Conservation (phyloP, 164 flowering plant species). For the Echeveria elegans region DNA sequence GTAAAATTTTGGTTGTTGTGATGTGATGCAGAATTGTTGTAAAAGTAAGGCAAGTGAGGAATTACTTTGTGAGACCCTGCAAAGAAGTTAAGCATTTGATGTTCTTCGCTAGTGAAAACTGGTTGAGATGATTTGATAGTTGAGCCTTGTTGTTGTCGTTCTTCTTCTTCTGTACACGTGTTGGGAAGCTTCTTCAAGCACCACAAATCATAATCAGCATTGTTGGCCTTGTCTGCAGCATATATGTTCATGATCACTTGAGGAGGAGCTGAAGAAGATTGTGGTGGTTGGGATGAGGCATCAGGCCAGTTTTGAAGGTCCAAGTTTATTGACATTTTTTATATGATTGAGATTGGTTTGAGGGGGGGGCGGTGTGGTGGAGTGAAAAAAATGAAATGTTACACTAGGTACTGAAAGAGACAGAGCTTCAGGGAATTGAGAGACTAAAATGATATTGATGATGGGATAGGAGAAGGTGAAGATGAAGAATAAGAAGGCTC, state of each 20-base stretch:
- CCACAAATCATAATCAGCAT: neutral
- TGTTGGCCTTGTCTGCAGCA: neutral
- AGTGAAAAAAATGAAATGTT: neutral
- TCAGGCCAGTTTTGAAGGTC: neutral
- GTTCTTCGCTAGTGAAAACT: neutral
- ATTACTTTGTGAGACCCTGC: neutral
- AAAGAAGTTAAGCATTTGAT: slow-evolving; percentile 4
- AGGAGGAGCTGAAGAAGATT: neutral
- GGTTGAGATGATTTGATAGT: neutral
- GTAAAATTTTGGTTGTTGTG: neutral
- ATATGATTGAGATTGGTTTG: neutral
- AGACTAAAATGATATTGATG: neutral
- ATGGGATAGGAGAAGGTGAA: no score
- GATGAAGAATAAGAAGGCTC: no score
- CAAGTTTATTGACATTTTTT: neutral
- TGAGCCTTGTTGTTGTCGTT: no score
- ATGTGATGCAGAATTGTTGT: neutral
- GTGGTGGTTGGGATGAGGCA: neutral
- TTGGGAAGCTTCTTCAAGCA: neutral
- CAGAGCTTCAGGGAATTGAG: neutral
- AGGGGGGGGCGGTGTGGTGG: no score
- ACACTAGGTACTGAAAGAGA: neutral
- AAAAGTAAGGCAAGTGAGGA: neutral
- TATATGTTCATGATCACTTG: neutral
- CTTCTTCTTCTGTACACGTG: neutral